Conservation (phyloP, 140 eudicot species). For the Senecio squalidus region DNA sequence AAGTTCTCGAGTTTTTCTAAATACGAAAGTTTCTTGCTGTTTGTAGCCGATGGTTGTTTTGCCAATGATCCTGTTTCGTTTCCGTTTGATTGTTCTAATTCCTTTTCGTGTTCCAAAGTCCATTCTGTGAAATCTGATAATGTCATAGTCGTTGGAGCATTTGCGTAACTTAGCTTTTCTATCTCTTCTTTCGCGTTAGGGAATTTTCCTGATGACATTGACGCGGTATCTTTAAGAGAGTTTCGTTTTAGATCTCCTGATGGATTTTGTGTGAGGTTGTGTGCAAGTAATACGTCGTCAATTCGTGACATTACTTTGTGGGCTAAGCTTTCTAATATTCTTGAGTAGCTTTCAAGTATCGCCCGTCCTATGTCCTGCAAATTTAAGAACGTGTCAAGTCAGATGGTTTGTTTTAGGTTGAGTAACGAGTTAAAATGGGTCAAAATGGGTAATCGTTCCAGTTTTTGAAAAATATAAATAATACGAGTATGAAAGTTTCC, state of each 20-base stretch:
- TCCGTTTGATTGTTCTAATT: constrained; percentile 29
- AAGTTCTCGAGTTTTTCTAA: constrained; percentile 65
- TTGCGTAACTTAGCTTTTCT: constrained; percentile 40
- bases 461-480: not conserved
- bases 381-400: too few species aligned
- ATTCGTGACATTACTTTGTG: constrained; percentile 65
- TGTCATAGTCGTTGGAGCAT: constrained; percentile 53
- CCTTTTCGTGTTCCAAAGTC: constrained; percentile 44
- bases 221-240: constrained; percentile 31
- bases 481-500: constrained; percentile 1
- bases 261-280: constrained; percentile 32
- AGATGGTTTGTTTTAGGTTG: not conserved
- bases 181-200: constrained; percentile 51
- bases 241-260: constrained; percentile 31
- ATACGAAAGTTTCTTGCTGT: constrained; percentile 43
- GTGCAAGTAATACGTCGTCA: constrained; percentile 65
- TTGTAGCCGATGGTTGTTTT: constrained; percentile 46
- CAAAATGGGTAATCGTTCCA: not conserved
- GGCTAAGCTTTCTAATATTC: constrained; percentile 66
- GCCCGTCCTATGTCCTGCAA: constrained; percentile 42
- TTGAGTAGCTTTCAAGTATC: constrained; percentile 61
- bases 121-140: constrained; percentile 60
- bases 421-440: too few species aligned
- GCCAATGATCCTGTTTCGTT: constrained; percentile 20
- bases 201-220: constrained; percentile 34